phyloP scores from a whole-genome alignment of 495 filamentous ascomycete genomes.

The Haplographium delicatum region DNA sequence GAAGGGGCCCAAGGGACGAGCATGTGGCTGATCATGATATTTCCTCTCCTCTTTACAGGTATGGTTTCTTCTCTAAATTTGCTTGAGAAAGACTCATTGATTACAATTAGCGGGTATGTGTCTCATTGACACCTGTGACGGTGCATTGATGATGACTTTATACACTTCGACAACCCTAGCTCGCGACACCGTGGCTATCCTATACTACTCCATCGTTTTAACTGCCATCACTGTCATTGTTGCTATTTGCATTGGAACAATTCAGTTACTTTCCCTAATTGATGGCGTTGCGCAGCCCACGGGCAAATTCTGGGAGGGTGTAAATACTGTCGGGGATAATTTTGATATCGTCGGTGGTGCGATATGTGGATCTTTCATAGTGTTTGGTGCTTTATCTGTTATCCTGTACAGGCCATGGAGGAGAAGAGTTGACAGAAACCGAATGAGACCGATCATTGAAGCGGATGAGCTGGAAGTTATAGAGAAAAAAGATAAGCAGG shows the following conservation, averaged over 20 bases:
- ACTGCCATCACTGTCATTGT: slow-evolving; percentile 85
- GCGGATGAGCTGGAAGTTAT: too few species aligned
- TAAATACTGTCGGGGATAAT: slow-evolving; percentile 66
- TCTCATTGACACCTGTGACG: slow-evolving; percentile 53
- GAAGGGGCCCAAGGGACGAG: slow-evolving; percentile 79
- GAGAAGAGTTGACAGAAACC: slow-evolving; percentile 24
- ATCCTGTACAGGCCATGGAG: slow-evolving; percentile 75
- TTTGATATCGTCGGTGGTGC: slow-evolving; percentile 82
- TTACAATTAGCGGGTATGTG: slow-evolving; percentile 51
- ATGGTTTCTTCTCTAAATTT: slow-evolving; percentile 19
- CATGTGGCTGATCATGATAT: slow-evolving; percentile 93
- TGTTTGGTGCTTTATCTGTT: slow-evolving; percentile 68
- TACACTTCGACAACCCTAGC: slow-evolving; percentile 75
- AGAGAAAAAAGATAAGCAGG: too few species aligned
- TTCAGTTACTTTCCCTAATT: slow-evolving; percentile 76
- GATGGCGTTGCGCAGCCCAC: slow-evolving; percentile 59
- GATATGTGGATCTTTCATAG: slow-evolving; percentile 78
- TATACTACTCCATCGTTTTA: slow-evolving; percentile 92
- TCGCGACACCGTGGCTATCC: slow-evolving; percentile 73
- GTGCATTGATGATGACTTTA: slow-evolving; percentile 89
- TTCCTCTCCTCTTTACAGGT: slow-evolving; percentile 87
- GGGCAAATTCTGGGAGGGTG: slow-evolving; percentile 84
- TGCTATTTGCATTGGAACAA: slow-evolving; percentile 75
- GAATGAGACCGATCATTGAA: too few species aligned
- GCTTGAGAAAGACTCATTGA: slow-evolving; percentile 40